Base-by-base conservation (phyloP, 2,329 filamentous ascomycete species). In the Didymella pinodella region DNA sequence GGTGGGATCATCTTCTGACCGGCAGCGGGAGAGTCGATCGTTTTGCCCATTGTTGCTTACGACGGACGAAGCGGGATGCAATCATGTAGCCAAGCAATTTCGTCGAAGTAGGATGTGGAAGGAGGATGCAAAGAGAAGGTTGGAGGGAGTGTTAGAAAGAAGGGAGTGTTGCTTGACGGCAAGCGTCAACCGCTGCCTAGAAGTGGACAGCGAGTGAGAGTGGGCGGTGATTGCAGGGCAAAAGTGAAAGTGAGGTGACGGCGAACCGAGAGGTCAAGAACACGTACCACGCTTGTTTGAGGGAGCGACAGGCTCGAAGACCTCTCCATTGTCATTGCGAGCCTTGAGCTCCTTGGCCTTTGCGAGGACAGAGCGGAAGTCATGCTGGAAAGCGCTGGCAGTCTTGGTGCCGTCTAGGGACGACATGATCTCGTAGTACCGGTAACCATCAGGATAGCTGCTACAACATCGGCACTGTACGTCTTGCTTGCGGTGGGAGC, bases 231-330 rank as follows among this genome's bases (percentile, higher is more conserved):
- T 40, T 25, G 40, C 22, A 7, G n/a, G 14, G 32, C 40, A 41
- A 11, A 20, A 32, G 50, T 54, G 49, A 58, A 58, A 20, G 56
- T 54, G 56, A 54, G 45, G 32, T 50, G 10, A 20, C 20, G 11
- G 25, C 26, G 11, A 10, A 25, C 11, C 7, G 16, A 36, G 16
- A 22, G 25, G 8, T 41, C 40, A 41, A 43, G 14, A 46, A 28
- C 29, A 65, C 66, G 14, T 63, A 70, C 66, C 58, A 38, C 67
- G 64, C 55, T 69, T 70, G 53, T 56, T 62, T 26, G 51, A 2
- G 3, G 68, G 49, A 10, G 29, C 26, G n/a, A 69, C 64, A 10
- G 63, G n/a, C n/a, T 51, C 47, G 57, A 70, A 68, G 6, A 36
- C 34, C 57, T 68, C 66, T 3, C 65, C 66, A 0, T 25, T 46